Percentiles rank a stretch among this genome's conserved stretches.
Evolutionary conservation across 176 grass and related monocot species (phyloP).

Genomic region (Aechmea fasciata): DNA sequence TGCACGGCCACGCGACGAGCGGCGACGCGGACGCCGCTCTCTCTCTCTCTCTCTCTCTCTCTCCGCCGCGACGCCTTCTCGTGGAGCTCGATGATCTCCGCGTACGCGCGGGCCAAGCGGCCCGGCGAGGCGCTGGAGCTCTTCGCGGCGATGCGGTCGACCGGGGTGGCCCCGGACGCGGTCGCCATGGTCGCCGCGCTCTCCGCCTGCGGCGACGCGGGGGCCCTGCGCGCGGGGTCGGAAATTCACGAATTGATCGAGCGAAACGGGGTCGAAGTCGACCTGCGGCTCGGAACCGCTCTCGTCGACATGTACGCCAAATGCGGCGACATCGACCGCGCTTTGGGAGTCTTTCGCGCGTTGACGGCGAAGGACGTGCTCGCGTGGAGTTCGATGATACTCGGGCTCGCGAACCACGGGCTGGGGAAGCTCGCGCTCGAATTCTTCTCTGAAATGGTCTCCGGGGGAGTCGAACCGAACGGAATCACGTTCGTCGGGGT

Average conservation of each 20-base stretch:
- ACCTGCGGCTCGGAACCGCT: constrained; percentile 58
- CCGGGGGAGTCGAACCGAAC: constrained; percentile 39
- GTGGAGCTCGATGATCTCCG: constrained; percentile 66
- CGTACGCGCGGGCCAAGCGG: constrained; percentile 27
- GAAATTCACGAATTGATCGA: constrained; percentile 37
- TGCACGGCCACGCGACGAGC: constrained; percentile 42
- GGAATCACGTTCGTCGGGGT: constrained; percentile 55
- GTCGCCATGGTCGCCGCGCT: constrained; percentile 56
- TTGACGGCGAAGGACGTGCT: constrained; percentile 43
- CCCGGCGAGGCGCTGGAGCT: constrained; percentile 43
- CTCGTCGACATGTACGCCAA: constrained; percentile 26
- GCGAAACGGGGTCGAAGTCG: constrained; percentile 25
- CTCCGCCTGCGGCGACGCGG: constrained; percentile 35
- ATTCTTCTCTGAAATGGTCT: constrained; percentile 52
- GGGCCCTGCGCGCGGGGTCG: constrained; percentile 25
- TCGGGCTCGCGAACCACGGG: constrained; percentile 59
- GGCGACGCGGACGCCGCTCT: constrained; percentile 34
- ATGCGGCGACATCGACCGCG: constrained; percentile 32
- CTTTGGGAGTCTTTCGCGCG: constrained; percentile 20
- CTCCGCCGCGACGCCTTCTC: constrained; percentile 48
- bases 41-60: too few relatives aligned
- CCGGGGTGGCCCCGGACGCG: constrained; percentile 24
- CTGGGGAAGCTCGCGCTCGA: constrained; percentile 41
- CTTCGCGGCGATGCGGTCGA: constrained; percentile 31
- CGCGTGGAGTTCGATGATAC: constrained; percentile 55